Evolutionary conservation across 148 eudicot genomes (phyloP), one percentile per base, ranked within the genome.

Genomic region (Linanthus parryae): DNA sequence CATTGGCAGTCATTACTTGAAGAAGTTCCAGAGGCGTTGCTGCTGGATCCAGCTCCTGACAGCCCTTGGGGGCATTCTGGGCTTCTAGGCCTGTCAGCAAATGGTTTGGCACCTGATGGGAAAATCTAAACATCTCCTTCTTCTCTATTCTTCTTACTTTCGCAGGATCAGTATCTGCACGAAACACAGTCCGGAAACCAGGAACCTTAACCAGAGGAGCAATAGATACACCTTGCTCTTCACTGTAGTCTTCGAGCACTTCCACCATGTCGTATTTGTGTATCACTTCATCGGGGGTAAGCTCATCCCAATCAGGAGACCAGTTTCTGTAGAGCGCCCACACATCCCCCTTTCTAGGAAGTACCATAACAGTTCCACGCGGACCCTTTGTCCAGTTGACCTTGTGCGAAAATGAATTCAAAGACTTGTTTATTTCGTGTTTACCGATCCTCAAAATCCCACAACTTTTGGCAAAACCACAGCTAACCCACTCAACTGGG

Each of bases 231-330:
- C 85, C 85, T 24, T 44, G 47, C 17, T 53, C 55, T 33, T 69
- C 76, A 2, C 29, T 57, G 47, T 72, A 79, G 48, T 75, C 71
- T 15, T 63, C 61, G 8, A 79, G 65, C 59, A 79, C 81, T 69
- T 79, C 85, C 49, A 79, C 81, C 85, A 79, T 69, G 44, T 79
- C 78, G 54, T 79, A 79, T 52, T 46, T 65, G 60, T 72, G 81
- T 34, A 48, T 65, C 44, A 54, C 54, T 16, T 69, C 67, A 30
- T 52, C 66, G 3, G 85, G 69, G 30, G 75, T 75, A 19, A 66
- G 51, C 58, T 28, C 45, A 27, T 60, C 31, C 85, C 85, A 79
- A 57, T 75, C 66, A 16, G 75, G 61, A 35, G 85, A 69, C 85
- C 85, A 79, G 58, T 79, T 69, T 52, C 63, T 63, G 38, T 72